Evolutionary conservation across 306 rosid genomes (phyloP).

Genomic region (Spatholobus suberectus): DNA sequence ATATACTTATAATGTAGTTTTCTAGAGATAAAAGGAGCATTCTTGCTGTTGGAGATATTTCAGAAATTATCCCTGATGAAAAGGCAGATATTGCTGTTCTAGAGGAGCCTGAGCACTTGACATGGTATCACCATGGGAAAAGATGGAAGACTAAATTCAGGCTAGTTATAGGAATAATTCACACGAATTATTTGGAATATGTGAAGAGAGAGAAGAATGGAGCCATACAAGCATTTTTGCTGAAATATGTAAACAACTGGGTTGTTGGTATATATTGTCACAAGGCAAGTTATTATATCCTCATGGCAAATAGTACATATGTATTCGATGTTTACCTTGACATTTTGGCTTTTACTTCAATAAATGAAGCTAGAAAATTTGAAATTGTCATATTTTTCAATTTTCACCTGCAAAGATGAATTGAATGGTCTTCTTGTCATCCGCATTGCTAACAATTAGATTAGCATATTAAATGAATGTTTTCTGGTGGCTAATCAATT

Average conservation of each 20-base stretch:
- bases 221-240: slow-evolving; percentile 66
- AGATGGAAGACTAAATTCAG: slow-evolving; percentile 92
- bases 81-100: slow-evolving; percentile 93
- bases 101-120: slow-evolving; percentile 97
- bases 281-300: slow-evolving; percentile 64
- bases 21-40: slow-evolving; percentile 89
- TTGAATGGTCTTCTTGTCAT: slow-evolving; percentile 18
- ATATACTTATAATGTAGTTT: slow-evolving; percentile 58
- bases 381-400: slow-evolving; percentile 8
- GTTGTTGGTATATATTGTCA: slow-evolving; percentile 92
- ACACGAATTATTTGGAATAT: slow-evolving; percentile 95
- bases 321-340: slow-evolving; percentile 10
- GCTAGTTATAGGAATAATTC: slow-evolving; percentile 84
- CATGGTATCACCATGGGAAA: slow-evolving; percentile 98
- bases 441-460: slow-evolving; percentile 9
- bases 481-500: not conserved
- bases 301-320: not conserved
- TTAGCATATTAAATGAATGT: slow-evolving; percentile 1
- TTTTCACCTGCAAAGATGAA: slow-evolving; percentile 34
- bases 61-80: slow-evolving; percentile 80
- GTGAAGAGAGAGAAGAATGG: slow-evolving; percentile 98
- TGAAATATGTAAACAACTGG: slow-evolving; percentile 79
- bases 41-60: slow-evolving; percentile 92
- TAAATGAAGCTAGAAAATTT: slow-evolving; percentile 13
- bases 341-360: slow-evolving; percentile 25